Evolutionary conservation across 345 rosid genomes (phyloP).

Genomic region (Rhodamnia argentea): DNA sequence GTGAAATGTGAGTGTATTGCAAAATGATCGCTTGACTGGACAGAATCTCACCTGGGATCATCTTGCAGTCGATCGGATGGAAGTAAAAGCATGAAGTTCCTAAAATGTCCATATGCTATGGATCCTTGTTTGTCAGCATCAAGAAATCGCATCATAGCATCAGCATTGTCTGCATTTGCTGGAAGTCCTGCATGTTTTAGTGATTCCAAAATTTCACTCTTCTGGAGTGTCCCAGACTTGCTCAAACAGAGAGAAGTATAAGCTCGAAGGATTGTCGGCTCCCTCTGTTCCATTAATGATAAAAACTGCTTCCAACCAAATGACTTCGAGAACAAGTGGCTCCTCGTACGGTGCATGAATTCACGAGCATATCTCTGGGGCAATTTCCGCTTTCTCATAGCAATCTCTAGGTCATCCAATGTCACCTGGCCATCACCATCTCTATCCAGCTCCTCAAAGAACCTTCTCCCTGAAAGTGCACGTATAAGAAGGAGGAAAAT

Average conservation of each 20-base stretch:
- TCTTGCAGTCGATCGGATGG: slow-evolving; percentile 91
- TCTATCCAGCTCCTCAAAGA: slow-evolving; percentile 95
- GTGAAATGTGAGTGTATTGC: not conserved
- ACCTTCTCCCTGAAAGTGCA: slow-evolving; percentile 64
- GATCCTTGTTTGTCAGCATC: slow-evolving; percentile 88
- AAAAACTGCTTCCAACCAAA: slow-evolving; percentile 97
- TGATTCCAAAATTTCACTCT: slow-evolving; percentile 92
- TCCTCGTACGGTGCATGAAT: slow-evolving; percentile 73
- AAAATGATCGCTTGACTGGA: not conserved
- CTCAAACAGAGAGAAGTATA: slow-evolving; percentile 88
- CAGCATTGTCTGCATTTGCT: slow-evolving; percentile 90
- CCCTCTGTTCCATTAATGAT: slow-evolving; percentile 97
- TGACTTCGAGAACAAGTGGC: slow-evolving; percentile 87
- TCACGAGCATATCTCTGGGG: slow-evolving; percentile 82
- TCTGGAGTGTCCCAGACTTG: slow-evolving; percentile 93
- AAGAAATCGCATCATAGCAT: slow-evolving; percentile 92
- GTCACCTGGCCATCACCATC: slow-evolving; percentile 96
- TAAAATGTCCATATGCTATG: slow-evolving; percentile 93
- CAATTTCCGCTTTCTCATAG: slow-evolving; percentile 82
- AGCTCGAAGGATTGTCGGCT: slow-evolving; percentile 95
- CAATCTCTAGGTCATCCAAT: slow-evolving; percentile 93
- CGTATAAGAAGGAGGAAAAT: slow-evolving; percentile 1
- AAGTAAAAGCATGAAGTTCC: slow-evolving; percentile 90
- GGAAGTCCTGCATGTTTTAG: slow-evolving; percentile 88
- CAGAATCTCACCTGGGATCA: slow-evolving; percentile 71